Percentiles rank a stretch among this genome's conserved stretches.
These are phyloP conservation scores for Hyaloscypha hepaticicola DNA, from an alignment of 495 filamentous ascomycete genomes.

Conservation along the genomic window DNA sequence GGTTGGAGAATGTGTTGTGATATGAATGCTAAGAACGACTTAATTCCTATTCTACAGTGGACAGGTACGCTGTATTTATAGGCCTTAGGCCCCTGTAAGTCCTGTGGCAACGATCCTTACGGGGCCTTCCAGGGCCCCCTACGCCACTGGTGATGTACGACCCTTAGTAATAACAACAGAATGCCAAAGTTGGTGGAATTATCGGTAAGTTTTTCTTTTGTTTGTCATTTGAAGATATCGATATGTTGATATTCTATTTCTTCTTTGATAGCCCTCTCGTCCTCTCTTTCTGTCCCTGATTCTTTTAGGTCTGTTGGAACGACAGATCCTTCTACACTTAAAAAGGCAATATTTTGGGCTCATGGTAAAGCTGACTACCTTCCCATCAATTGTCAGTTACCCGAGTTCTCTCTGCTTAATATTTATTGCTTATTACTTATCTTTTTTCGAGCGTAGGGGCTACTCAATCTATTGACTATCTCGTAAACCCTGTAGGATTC, in stretches of 20 bases:
- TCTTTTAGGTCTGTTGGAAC: constrained; percentile 4
- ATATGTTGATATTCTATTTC: constrained; percentile 1
- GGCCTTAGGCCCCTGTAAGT: no score
- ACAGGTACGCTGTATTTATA: no score
- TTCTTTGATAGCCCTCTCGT: constrained; percentile 1
- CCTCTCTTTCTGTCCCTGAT: constrained; percentile 4
- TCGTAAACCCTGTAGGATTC: constrained; percentile 2
- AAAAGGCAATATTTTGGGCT: constrained; percentile 7
- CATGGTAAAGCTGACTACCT: constrained; percentile 6
- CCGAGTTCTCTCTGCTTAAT: not conserved
- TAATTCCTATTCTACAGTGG: no score
- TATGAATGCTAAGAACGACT: no score
- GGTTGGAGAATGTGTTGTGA: no score
- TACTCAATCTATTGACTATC: constrained; percentile 5
- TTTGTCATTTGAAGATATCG: not conserved
- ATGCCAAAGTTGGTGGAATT: constrained; percentile 7
- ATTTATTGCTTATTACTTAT: not conserved
- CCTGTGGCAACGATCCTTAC: no score
- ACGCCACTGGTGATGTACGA: no score
- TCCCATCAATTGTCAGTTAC: constrained; percentile 3
- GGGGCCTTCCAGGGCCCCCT: no score
- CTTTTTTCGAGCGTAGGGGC: constrained; percentile 5
- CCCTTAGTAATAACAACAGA: no score
- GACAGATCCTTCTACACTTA: constrained; percentile 7
- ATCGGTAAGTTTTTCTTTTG: constrained; percentile 4